Evolutionary conservation across 768 basidiomycete species (phyloP), one percentile per base, ranked within the genome.

Genomic region (Suillus decipiens): DNA sequence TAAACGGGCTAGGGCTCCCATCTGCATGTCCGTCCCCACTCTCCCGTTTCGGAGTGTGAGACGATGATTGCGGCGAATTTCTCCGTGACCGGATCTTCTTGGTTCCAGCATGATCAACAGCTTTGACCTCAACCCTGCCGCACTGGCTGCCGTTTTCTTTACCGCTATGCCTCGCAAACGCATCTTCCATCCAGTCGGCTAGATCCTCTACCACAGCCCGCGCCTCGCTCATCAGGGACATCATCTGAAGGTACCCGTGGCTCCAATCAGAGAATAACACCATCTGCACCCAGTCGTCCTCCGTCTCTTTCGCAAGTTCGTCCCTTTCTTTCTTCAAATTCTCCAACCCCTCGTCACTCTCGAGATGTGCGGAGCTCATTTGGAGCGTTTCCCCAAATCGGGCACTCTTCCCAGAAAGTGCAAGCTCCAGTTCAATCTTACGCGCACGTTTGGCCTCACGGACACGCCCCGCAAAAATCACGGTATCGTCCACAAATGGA

Each of bases 201-300:
- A 95, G 80, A 66, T 93, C 90, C 65, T 86, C 82, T 66, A 96
- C 88, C 24, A 89, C 90, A 62, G 83, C 85, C 71, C 82, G 85
- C 17, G 92, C 93, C 69, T 96, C 95, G 47, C 76, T 79, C 86
- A 99, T 92, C 68, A 98, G 75, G 28, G 85, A 79, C 43, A 90
- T 84, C 96, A 99, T 99, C 79, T 97, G 96, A 69, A 96, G 82
- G 78, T 95, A 98, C 42, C 95, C 96, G 75, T 97, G 95, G 69
- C 93, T 94, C 97, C 96, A 98, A 55, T 96, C 96, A 36, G 92
- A 91, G 75, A 96, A 93, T 62, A 98, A 84, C 66, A 92, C 88
- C 82, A 95, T 89, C 73, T 92, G 90, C 24, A 97, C 94, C 95
- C 95, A 96, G 73, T 97, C 95, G 65, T 92, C 89, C 64, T 98